phyloP scores from a whole-genome alignment of 2,329 filamentous ascomycete species.

The Talaromyces sp. region DNA sequence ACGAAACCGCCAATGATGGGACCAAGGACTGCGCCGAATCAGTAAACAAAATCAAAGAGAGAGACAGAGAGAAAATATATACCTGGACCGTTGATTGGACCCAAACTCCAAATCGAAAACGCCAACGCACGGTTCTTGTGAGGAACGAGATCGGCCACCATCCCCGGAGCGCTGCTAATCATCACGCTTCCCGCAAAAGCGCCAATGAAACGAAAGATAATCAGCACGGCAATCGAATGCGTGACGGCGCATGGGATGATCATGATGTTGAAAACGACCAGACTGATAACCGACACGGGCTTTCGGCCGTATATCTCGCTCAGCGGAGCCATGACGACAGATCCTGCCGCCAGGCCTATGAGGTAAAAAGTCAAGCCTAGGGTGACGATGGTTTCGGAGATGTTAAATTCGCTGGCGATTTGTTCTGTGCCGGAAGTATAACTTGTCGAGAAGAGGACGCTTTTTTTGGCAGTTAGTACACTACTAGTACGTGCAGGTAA shows the following conservation, averaged over 20 bases:
- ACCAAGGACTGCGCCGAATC: conserved; percentile 43
- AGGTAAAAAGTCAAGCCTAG: conserved; percentile 13
- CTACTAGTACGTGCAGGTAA: not conserved
- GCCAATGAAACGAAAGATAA: conserved; percentile 22
- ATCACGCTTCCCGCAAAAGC: conserved; percentile 21
- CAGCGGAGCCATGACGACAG: conserved; percentile 21
- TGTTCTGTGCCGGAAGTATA: conserved; percentile 70
- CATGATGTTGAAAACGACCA: conserved; percentile 50
- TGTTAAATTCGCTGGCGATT: conserved; percentile 54
- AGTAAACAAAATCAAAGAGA: not conserved
- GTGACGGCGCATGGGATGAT: conserved; percentile 13
- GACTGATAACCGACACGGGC: conserved; percentile 42
- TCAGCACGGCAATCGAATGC: conserved; percentile 49
- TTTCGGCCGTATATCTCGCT: conserved; percentile 23
- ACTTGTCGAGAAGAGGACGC: conserved; percentile 70
- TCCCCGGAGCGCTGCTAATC: conserved; percentile 22
- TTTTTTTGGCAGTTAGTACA: conserved; percentile 17
- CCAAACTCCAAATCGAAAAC: conserved; percentile 78
- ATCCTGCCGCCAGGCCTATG: conserved; percentile 14
- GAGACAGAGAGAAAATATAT: conserved; percentile 11
- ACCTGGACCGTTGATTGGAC: conserved; percentile 72
- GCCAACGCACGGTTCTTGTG: conserved; percentile 77
- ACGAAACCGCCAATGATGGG: conserved; percentile 79
- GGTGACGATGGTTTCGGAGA: conserved; percentile 40
- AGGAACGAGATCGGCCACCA: conserved; percentile 18